Conservation (phyloP, 2,329 filamentous ascomycete species). For the Sclerotinia sclerotiorum region DNA sequence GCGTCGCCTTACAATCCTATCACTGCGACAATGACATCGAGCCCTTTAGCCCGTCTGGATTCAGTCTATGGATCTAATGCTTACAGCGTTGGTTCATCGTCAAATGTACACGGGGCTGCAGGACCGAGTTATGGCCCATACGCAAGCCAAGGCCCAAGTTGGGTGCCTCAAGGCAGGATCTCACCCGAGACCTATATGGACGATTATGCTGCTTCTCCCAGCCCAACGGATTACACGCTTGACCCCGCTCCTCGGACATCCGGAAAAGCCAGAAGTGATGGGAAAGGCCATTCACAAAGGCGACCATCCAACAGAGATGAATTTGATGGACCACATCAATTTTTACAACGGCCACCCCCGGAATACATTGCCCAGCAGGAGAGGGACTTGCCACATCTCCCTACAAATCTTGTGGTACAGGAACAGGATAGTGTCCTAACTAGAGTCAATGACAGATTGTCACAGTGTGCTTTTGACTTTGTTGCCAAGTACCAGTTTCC, state of each 20-base stretch:
- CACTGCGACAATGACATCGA: constrained; percentile 28
- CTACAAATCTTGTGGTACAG: constrained; percentile 77
- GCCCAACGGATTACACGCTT: constrained; percentile 59
- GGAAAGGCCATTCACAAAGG: constrained; percentile 51
- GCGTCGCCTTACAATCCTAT: constrained; percentile 37
- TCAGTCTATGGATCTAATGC: constrained; percentile 38
- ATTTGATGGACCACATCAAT: constrained; percentile 84
- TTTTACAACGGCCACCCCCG: constrained; percentile 69
- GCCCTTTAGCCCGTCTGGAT: constrained; percentile 33
- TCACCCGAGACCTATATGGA: constrained; percentile 41
- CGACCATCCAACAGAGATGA: constrained; percentile 81
- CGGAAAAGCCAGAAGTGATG: constrained; percentile 49
- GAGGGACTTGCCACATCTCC: constrained; percentile 76
- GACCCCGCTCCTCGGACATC: constrained; percentile 50
- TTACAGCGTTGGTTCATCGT: constrained; percentile 36
- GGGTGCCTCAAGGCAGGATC: constrained; percentile 40
- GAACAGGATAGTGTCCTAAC: constrained; percentile 81
- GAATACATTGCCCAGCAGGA: constrained; percentile 74
- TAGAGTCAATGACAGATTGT: constrained; percentile 80
- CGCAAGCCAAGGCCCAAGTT: constrained; percentile 35
- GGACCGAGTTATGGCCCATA: constrained; percentile 38
- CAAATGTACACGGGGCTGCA: constrained; percentile 37
- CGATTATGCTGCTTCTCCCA: constrained; percentile 54
- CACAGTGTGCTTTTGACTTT: constrained; percentile 85
- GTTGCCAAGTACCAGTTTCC: constrained; percentile 90